Evolutionary conservation across 169 alveolate species (phyloP).

Genomic region (Cryptosporidium canis): DNA sequence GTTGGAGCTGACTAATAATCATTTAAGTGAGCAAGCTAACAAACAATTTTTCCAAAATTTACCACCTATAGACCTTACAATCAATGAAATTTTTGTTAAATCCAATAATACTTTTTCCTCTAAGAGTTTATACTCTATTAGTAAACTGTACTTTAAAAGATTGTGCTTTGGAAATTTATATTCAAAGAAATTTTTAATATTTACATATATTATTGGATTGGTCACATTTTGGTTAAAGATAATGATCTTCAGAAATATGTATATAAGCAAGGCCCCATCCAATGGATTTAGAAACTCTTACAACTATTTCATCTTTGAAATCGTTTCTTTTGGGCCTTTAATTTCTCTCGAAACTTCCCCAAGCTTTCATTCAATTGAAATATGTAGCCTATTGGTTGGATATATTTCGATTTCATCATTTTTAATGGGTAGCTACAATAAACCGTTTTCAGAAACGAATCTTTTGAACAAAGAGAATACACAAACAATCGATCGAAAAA

Average conservation of each 20-base stretch:
- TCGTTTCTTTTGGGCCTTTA: background rate
- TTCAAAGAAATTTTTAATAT: background rate
- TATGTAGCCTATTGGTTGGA: slow-evolving; percentile 3
- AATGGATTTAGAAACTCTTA: background rate
- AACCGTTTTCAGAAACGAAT: background rate
- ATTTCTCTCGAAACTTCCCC: background rate
- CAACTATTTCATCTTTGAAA: background rate
- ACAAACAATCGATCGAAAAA: background rate
- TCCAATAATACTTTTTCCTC: background rate
- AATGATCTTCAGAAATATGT: background rate
- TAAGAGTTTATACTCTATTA: background rate
- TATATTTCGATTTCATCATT: background rate
- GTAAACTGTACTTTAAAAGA: background rate
- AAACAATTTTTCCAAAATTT: background rate
- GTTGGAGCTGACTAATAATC: background rate
- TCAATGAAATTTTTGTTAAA: background rate
- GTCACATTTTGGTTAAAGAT: slow-evolving; percentile 1
- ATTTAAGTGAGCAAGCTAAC: background rate
- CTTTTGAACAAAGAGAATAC: background rate
- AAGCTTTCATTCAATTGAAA: background rate
- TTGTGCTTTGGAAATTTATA: background rate
- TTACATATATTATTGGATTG: background rate
- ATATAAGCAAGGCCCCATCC: background rate
- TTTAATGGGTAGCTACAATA: background rate
- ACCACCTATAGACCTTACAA: background rate